Evolutionary conservation across 305 asterid species (phyloP), one percentile per base, ranked within the genome.

Genomic region (Fraxinus albicans): DNA sequence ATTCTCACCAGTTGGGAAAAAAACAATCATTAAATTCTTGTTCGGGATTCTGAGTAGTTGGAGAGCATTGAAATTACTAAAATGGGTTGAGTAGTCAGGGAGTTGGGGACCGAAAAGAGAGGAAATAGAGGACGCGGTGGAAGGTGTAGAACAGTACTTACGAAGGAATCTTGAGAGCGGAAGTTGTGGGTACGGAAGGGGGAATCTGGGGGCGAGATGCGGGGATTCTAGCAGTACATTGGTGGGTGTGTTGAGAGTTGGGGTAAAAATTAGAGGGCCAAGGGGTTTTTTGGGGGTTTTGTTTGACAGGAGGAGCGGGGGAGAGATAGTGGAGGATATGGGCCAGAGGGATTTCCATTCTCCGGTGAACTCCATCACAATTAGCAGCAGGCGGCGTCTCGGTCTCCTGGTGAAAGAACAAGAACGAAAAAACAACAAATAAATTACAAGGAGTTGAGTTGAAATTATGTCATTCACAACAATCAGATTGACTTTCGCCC

Each of bases 1-100:
- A 79, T 95, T 95, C 21, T 94, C 95, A 4, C 97, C 96, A 0
- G 91, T 79, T 1, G 94, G 97, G 73, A 90, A 93, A 83, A 95
- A 88, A 8, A 47, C 95, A 36, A 90, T 36, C 34, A 87, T 50
- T 15, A 81, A 76, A 23, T 80, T 81, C 80, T 72, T 77, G 33
- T 50, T 15, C 6, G 91, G 90, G 50, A 84, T 69, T 9, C 63
- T 90, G 73, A 94, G 91, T 88, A 91, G 34, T 65, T 92, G 96
- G 40, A 95, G 89, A 74, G 90, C 81, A 80, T 95, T 92, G 83
- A 90, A 88, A 60, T 88, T 88, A 65, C 85, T 92, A 53, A 89
- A 81, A 42, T 82, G 82, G 10, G 89, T 83, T 29, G 89, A 84
- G 74, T 19, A 34, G 47, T 83, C 58, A 2, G 88, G 85, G 75